Conservation (phyloP, 2,329 filamentous ascomycete species). For the Madurella mycetomatis region DNA sequence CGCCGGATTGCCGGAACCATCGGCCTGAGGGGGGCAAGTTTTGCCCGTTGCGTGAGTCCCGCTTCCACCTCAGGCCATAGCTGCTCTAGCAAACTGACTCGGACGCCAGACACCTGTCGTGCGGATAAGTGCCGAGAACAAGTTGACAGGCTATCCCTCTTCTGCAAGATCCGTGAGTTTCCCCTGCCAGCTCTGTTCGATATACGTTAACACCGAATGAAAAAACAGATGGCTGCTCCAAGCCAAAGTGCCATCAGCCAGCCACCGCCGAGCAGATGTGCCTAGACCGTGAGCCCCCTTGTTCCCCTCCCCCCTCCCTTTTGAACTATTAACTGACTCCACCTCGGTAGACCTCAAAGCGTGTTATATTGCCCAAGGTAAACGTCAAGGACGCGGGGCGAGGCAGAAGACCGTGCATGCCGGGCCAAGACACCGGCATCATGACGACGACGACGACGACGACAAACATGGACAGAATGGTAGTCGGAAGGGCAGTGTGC, state of each 20-base stretch:
- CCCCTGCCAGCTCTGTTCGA: too few species aligned
- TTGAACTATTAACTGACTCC: not conserved
- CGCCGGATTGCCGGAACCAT: conserved; percentile 9
- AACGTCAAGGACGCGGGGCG: not conserved
- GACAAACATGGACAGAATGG: too few species aligned
- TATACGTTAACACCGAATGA: not conserved
- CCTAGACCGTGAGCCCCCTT: conserved; percentile 16
- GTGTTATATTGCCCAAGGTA: conserved; percentile 22
- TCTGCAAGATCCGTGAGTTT: conserved; percentile 19
- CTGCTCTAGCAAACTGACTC: not conserved
- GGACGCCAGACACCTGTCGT: conserved; percentile 22
- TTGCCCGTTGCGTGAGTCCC: conserved; percentile 20
- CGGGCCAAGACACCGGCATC: not conserved
- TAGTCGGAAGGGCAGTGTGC: too few species aligned
- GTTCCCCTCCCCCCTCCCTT: too few species aligned
- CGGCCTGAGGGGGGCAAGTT: conserved; percentile 5
- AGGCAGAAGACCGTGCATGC: not conserved
- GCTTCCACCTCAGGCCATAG: not conserved
- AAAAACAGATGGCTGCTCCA: conserved; percentile 19
- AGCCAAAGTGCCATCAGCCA: conserved; percentile 17
- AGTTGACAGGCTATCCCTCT: conserved; percentile 19
- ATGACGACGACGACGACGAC: not conserved
- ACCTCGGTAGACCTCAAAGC: conserved; percentile 21
- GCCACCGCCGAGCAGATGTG: conserved; percentile 22
- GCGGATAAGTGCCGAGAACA: conserved; percentile 16